These are phyloP conservation scores for Zea luxurians DNA, from an alignment of 176 grass and related monocot species.

Conservation along the genomic window DNA sequence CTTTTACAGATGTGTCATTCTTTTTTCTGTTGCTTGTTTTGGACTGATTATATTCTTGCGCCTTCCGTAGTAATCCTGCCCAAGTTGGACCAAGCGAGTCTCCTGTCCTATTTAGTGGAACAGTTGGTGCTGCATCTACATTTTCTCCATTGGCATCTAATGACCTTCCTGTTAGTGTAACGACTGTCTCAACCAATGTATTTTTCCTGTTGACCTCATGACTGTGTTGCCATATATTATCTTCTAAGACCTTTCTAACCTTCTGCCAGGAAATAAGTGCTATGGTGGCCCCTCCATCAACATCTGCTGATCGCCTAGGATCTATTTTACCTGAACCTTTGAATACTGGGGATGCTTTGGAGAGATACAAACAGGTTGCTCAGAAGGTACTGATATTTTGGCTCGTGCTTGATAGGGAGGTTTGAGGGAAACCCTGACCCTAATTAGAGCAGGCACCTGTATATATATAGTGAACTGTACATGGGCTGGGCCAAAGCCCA, in stretches of 20 bases:
- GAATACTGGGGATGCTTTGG: conserved; percentile 70
- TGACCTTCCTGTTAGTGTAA: conserved; percentile 43
- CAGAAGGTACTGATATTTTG: conserved; percentile 59
- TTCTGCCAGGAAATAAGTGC: conserved; percentile 55
- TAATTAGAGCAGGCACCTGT: too few species aligned
- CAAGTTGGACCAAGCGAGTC: too few species aligned
- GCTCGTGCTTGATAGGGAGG: neutral
- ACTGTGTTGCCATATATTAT: neutral
- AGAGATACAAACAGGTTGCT: conserved; percentile 64
- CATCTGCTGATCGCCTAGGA: conserved; percentile 49
- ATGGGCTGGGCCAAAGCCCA: too few species aligned
- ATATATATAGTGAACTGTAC: too few species aligned
- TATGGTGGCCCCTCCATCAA: conserved; percentile 49
- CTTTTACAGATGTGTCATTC: too few species aligned
- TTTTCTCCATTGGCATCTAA: conserved; percentile 43
- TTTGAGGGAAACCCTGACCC: too few species aligned
- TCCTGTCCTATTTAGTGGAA: too few species aligned
- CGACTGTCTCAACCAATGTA: conserved; percentile 37
- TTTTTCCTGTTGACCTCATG: conserved; percentile 4
- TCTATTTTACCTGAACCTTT: conserved; percentile 61
- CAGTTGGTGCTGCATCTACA: conserved; percentile 36
- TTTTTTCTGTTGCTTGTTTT: too few species aligned
- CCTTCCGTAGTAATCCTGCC: too few species aligned
- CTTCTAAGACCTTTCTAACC: conserved; percentile 39
- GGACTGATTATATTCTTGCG: too few species aligned